Evolutionary conservation across 2,329 filamentous ascomycete genomes (phyloP).

Genomic region (Fusarium tanahbumbuense): DNA sequence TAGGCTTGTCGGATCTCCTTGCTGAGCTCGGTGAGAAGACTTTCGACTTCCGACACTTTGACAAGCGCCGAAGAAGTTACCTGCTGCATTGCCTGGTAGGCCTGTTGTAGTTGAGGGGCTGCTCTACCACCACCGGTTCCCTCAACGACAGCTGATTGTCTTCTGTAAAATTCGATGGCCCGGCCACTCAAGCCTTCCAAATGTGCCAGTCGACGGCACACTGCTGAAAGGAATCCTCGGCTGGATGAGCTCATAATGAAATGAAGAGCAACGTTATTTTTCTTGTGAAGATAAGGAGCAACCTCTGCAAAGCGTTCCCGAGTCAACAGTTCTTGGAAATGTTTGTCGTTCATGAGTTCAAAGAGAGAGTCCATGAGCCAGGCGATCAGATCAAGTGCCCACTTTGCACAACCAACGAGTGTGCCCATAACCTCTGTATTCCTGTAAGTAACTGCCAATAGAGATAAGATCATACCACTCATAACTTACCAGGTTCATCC

Average conservation of each 20-base stretch:
- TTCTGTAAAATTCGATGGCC: slow-evolving; percentile 64
- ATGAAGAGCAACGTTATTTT: slow-evolving; percentile 70
- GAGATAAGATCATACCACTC: neutral
- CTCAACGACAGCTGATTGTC: slow-evolving; percentile 56
- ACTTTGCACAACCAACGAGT: slow-evolving; percentile 79
- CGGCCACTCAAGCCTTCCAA: slow-evolving; percentile 63
- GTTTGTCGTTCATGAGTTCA: slow-evolving; percentile 63
- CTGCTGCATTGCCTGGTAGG: slow-evolving; percentile 66
- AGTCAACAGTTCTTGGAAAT: slow-evolving; percentile 63
- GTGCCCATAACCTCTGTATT: slow-evolving; percentile 75
- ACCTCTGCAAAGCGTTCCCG: slow-evolving; percentile 62
- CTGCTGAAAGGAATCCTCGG: slow-evolving; percentile 76
- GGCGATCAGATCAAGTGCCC: slow-evolving; percentile 78
- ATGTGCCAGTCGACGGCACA: slow-evolving; percentile 72
- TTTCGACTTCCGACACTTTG: slow-evolving; percentile 71
- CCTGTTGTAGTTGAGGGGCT: slow-evolving; percentile 65
- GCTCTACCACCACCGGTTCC: slow-evolving; percentile 53
- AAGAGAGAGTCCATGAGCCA: slow-evolving; percentile 72
- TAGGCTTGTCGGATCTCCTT: slow-evolving; percentile 65
- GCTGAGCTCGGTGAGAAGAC: slow-evolving; percentile 64
- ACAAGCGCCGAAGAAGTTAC: slow-evolving; percentile 64
- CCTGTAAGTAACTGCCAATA: slow-evolving; percentile 10
- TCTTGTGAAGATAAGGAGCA: slow-evolving; percentile 62
- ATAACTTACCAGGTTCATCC: slow-evolving; percentile 65
- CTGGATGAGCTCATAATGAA: slow-evolving; percentile 79